These are phyloP conservation scores for Diaporthe citri DNA, from an alignment of 2,329 filamentous ascomycete species.

Conservation along the genomic window DNA sequence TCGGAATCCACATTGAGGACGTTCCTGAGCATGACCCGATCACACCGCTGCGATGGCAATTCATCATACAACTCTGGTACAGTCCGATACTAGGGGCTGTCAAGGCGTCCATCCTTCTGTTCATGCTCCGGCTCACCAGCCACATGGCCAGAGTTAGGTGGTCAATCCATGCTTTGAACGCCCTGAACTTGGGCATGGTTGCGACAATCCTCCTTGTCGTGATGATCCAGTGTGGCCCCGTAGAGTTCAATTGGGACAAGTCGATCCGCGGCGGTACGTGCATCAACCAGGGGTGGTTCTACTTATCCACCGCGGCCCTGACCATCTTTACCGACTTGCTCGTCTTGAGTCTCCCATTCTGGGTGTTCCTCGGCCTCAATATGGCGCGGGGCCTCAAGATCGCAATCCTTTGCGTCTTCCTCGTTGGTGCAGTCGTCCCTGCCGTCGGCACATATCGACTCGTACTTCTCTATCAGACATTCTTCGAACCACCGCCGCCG, in stretches of 20 bases:
- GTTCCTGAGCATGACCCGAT: not conserved
- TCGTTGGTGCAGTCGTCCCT: constrained; percentile 45
- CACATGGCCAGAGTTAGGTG: constrained; percentile 46
- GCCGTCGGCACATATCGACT: constrained; percentile 43
- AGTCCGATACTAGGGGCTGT: constrained; percentile 52
- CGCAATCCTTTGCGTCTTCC: constrained; percentile 49
- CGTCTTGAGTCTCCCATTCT: constrained; percentile 57
- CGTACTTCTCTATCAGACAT: constrained; percentile 42
- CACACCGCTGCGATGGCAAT: constrained; percentile 46
- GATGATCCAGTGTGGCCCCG: constrained; percentile 54
- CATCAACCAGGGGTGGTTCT: constrained; percentile 45
- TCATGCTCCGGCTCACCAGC: constrained; percentile 49
- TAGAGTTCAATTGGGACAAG: constrained; percentile 59
- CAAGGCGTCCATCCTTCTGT: constrained; percentile 52
- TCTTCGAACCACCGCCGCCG: constrained; percentile 41
- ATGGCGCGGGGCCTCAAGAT: constrained; percentile 48
- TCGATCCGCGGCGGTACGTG: constrained; percentile 51
- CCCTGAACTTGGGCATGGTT: constrained; percentile 46
- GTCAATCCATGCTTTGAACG: constrained; percentile 48
- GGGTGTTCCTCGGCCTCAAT: constrained; percentile 48
- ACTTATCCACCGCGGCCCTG: constrained; percentile 52
- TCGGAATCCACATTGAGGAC: not conserved
- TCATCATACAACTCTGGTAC: constrained; percentile 51
- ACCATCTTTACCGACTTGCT: constrained; percentile 59
- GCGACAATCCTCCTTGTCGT: constrained; percentile 49